Evolutionary conservation across 1,284 basidiomycete genomes (phyloP).

Genomic region (Coniophora puteana): DNA sequence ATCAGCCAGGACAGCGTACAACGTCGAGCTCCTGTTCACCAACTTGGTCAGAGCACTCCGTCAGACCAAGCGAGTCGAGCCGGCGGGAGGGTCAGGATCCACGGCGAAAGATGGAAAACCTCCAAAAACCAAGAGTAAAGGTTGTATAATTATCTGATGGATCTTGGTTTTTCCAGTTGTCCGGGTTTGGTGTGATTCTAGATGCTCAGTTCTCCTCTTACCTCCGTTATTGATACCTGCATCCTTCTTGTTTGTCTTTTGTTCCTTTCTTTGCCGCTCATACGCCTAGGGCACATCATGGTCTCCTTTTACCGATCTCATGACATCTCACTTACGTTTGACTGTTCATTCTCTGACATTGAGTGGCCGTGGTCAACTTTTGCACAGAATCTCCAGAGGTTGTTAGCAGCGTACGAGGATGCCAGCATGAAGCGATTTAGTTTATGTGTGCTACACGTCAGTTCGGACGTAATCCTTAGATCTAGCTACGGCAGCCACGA

Average conservation of each 20-base stretch:
- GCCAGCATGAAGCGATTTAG: too few relatives aligned
- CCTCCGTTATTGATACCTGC: conserved; percentile 73
- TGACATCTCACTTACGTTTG: conserved; percentile 13
- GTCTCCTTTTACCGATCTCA: too few relatives aligned
- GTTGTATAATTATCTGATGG: conserved; percentile 78
- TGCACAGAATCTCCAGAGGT: too few relatives aligned
- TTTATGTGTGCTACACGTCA: too few relatives aligned
- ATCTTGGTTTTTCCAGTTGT: too few relatives aligned
- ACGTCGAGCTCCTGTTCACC: conserved; percentile 93
- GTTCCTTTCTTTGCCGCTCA: conserved; percentile 26
- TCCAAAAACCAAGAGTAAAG: conserved; percentile 42
- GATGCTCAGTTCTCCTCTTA: conserved; percentile 55
- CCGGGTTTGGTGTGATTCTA: conserved; percentile 60
- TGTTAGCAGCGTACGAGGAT: too few relatives aligned
- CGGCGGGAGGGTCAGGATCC: conserved; percentile 25
- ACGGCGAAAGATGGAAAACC: conserved; percentile 25
- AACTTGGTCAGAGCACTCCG: conserved; percentile 89
- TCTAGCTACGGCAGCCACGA: too few relatives aligned
- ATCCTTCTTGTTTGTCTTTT: conserved; percentile 34
- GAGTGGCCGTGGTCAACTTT: conserved; percentile 1
- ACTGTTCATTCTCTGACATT: conserved; percentile 30
- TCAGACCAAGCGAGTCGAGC: conserved; percentile 42
- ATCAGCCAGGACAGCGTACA: conserved; percentile 91
- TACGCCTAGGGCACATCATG: too few relatives aligned
- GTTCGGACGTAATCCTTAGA: too few relatives aligned